Conservation (phyloP, 257 asterid genomes). For the Voacanga thouarsii region DNA sequence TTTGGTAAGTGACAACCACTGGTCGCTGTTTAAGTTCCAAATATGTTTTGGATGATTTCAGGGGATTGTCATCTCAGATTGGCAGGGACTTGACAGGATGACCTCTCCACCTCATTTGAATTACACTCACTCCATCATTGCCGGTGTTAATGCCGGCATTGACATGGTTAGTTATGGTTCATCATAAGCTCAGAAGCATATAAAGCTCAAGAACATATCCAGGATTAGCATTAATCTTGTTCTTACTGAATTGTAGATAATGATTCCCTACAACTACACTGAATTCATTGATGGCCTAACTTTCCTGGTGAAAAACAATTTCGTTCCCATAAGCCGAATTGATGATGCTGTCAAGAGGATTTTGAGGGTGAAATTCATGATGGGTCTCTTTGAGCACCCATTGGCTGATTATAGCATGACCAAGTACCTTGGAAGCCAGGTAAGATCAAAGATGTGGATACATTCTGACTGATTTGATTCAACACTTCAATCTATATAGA, state of each 20-base stretch:
- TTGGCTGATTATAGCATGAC: constrained; percentile 60
- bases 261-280: constrained; percentile 57
- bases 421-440: constrained; percentile 60
- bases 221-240: not conserved
- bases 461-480: not conserved
- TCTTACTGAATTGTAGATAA: constrained; percentile 41
- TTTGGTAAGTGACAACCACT: not conserved
- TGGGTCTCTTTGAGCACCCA: constrained; percentile 73
- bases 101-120: constrained; percentile 40
- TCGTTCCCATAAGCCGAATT: constrained; percentile 51
- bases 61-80: constrained; percentile 51
- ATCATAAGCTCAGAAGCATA: too few species aligned
- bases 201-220: not conserved
- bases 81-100: constrained; percentile 39
- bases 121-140: constrained; percentile 37
- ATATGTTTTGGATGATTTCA: constrained; percentile 4
- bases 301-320: constrained; percentile 40
- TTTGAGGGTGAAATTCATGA: constrained; percentile 57
- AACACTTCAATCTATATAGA: not conserved
- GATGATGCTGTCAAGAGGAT: constrained; percentile 73
- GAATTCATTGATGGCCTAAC: constrained; percentile 60
- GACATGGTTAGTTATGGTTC: constrained; percentile 35
- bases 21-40: not conserved
- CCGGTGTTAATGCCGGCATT: constrained; percentile 42
- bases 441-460: constrained; percentile 3